These are phyloP conservation scores for Colletotrichum sp. DNA, from an alignment of 2,329 filamentous ascomycete species.

Conservation along the genomic window DNA sequence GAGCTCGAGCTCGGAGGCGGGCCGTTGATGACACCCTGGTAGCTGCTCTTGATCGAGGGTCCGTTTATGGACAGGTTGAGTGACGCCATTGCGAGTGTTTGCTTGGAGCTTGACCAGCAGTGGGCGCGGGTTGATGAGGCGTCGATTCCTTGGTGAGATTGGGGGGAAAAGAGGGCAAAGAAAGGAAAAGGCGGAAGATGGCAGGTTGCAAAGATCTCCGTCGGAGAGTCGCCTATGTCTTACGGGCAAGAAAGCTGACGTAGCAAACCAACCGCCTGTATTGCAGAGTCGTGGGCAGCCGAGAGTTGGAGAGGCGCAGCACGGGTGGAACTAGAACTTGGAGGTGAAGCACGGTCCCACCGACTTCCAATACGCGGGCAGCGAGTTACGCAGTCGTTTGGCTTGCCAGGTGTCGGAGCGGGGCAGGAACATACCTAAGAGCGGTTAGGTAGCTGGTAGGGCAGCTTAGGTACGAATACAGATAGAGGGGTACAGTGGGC, in stretches of 20 bases:
- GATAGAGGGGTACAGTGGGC: not conserved
- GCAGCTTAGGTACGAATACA: slow-evolving; percentile 2
- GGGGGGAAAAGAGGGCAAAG: not conserved
- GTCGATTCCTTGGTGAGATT: not conserved
- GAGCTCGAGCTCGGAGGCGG: slow-evolving; percentile 63
- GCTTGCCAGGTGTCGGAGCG: slow-evolving; percentile 16
- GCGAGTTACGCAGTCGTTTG: slow-evolving; percentile 14
- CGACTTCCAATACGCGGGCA: slow-evolving; percentile 11
- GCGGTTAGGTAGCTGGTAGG: not conserved
- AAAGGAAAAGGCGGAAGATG: not conserved
- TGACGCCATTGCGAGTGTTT: slow-evolving; percentile 68
- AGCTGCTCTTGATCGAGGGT: slow-evolving; percentile 85
- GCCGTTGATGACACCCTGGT: slow-evolving; percentile 62
- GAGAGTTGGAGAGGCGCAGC: slow-evolving; percentile 20
- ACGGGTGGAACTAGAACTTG: slow-evolving; percentile 21
- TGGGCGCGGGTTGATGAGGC: slow-evolving; percentile 1
- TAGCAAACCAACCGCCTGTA: slow-evolving; percentile 19
- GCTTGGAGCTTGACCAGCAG: slow-evolving; percentile 24
- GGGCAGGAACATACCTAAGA: slow-evolving; percentile 14
- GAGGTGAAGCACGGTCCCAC: slow-evolving; percentile 23
- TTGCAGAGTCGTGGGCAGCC: slow-evolving; percentile 16
- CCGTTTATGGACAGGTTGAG: slow-evolving; percentile 82
- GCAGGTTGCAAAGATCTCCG: slow-evolving; percentile 7
- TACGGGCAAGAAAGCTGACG: slow-evolving; percentile 22
- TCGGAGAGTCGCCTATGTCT: slow-evolving; percentile 19